These are phyloP conservation scores for Sherardia arvensis DNA, from an alignment of 257 asterid genomes.

Conservation along the genomic window DNA sequence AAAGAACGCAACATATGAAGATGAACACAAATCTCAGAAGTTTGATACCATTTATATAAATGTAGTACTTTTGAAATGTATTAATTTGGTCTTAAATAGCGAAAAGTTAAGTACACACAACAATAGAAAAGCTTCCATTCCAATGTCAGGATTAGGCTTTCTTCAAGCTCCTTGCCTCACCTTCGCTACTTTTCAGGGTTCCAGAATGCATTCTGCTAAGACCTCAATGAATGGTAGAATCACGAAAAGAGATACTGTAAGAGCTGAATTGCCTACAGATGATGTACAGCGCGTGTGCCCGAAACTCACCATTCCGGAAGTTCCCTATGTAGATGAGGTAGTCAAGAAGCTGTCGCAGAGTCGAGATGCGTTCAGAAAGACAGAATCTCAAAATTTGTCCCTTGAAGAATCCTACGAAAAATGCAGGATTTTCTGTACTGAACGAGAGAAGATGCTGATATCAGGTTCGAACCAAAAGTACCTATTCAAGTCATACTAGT, in stretches of 20 bases:
- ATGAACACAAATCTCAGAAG: too few species aligned
- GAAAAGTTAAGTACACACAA: too few species aligned
- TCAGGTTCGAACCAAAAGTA: slow-evolving; percentile 23
- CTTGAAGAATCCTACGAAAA: slow-evolving; percentile 59
- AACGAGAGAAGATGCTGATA: slow-evolving; percentile 70
- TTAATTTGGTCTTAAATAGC: too few species aligned
- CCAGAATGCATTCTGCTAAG: slow-evolving; percentile 33
- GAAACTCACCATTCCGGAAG: slow-evolving; percentile 27
- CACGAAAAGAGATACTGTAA: slow-evolving; percentile 5
- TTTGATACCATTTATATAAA: too few species aligned
- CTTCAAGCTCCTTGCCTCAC: background rate
- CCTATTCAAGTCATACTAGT: background rate
- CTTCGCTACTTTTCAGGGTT: background rate
- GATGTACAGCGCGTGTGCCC: slow-evolving; percentile 13
- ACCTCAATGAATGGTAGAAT: slow-evolving; percentile 11
- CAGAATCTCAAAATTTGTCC: slow-evolving; percentile 36
- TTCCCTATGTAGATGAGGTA: slow-evolving; percentile 35
- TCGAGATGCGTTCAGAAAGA: slow-evolving; percentile 8
- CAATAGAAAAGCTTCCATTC: background rate
- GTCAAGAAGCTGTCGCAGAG: slow-evolving; percentile 37
- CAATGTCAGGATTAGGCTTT: background rate
- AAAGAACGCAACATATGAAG: too few species aligned
- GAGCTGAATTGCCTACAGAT: slow-evolving; percentile 34
- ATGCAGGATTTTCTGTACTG: slow-evolving; percentile 65
- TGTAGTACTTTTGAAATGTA: too few species aligned